These are phyloP conservation scores for Neurospora sp. DNA, from an alignment of 495 filamentous ascomycete genomes.

Conservation along the genomic window DNA sequence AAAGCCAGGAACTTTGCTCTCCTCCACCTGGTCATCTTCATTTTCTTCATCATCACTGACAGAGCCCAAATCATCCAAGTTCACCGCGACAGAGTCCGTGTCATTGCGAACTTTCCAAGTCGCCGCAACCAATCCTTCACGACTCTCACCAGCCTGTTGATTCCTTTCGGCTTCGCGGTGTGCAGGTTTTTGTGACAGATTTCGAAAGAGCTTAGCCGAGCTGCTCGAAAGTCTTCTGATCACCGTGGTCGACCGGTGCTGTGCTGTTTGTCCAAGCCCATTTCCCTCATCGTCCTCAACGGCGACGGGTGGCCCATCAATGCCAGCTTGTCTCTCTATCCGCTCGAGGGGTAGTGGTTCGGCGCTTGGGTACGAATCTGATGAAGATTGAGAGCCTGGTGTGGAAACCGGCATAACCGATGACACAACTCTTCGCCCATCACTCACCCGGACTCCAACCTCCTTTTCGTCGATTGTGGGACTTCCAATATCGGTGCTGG, in stretches of 20 bases:
- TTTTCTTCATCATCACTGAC: slow-evolving; percentile 17
- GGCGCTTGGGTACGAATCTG: slow-evolving; percentile 2
- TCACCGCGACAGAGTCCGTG: slow-evolving; percentile 41
- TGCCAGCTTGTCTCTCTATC: slow-evolving; percentile 41
- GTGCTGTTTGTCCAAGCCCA: background rate
- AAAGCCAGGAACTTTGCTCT: background rate
- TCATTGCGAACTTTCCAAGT: slow-evolving; percentile 23
- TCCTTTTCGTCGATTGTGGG: background rate
- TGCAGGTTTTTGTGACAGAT: slow-evolving; percentile 33
- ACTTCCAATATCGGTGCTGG: background rate
- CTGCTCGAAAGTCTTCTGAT: slow-evolving; percentile 38
- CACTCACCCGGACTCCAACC: background rate
- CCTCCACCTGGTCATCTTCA: background rate
- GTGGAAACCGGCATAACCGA: background rate
- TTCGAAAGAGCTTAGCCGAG: slow-evolving; percentile 33
- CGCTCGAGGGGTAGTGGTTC: slow-evolving; percentile 18
- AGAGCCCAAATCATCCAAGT: slow-evolving; percentile 40
- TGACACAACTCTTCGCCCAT: background rate
- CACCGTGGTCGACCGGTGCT: slow-evolving; percentile 3
- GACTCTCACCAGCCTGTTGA: slow-evolving; percentile 19
- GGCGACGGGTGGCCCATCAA: slow-evolving; percentile 37
- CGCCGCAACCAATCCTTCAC: slow-evolving; percentile 35
- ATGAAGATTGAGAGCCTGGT: background rate
- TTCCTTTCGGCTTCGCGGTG: slow-evolving; percentile 6
- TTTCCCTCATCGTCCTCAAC: slow-evolving; percentile 26